Evolutionary conservation across 306 rosid species (phyloP).

Genomic region (Cicer chorassanicum): DNA sequence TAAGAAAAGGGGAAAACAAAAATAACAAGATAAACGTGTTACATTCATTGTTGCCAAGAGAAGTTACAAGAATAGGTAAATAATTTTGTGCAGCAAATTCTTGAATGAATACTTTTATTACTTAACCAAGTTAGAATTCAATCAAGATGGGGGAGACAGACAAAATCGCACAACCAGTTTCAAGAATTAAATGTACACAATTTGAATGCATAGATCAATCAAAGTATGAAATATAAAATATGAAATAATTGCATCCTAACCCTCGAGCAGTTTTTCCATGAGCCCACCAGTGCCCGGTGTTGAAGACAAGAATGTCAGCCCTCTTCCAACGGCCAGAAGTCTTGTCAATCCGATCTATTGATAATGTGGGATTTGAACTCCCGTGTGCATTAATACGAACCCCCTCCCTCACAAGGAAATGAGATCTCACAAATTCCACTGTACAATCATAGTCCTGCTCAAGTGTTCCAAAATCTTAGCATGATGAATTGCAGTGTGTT

Average conservation of each 20-base stretch:
- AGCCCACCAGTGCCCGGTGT: slow-evolving; percentile 99
- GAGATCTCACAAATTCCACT: slow-evolving; percentile 92
- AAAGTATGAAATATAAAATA: slow-evolving; percentile 35
- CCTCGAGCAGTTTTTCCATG: slow-evolving; percentile 99
- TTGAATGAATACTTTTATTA: not conserved
- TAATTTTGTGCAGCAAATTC: slow-evolving; percentile 25
- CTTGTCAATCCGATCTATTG: slow-evolving; percentile 91
- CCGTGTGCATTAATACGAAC: slow-evolving; percentile 68
- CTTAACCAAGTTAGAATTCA: slow-evolving; percentile 22
- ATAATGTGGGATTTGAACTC: slow-evolving; percentile 83
- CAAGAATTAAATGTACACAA: slow-evolving; percentile 5
- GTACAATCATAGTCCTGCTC: slow-evolving; percentile 82
- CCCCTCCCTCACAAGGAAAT: slow-evolving; percentile 95
- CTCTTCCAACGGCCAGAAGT: slow-evolving; percentile 79
- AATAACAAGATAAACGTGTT: not conserved
- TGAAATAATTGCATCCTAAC: slow-evolving; percentile 56
- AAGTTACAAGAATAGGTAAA: not conserved
- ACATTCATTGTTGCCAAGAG: not conserved
- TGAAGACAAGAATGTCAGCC: slow-evolving; percentile 93
- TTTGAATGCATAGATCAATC: slow-evolving; percentile 38
- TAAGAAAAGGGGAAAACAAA: slow-evolving; percentile 1
- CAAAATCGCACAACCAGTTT: slow-evolving; percentile 15
- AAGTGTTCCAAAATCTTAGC: slow-evolving; percentile 53
- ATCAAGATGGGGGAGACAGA: slow-evolving; percentile 32
- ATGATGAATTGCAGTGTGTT: slow-evolving; percentile 33